Base-by-base conservation (phyloP, 1,284 basidiomycete species). In the Volvariella surrecta region DNA sequence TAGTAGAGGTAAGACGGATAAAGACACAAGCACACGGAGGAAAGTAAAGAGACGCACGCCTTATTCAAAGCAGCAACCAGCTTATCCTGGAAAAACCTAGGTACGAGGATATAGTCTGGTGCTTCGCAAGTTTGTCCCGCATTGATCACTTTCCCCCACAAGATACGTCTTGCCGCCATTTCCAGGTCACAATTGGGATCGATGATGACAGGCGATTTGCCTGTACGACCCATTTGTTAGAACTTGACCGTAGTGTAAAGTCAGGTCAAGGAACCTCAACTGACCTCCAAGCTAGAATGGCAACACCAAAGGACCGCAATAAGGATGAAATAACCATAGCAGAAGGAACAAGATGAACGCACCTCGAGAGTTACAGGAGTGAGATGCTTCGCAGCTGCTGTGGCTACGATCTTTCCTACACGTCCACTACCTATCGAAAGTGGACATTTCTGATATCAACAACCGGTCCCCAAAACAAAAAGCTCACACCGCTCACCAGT, bases 281-380 rank as follows among this genome's bases (percentile, higher is more conserved):
- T 18, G 43, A 56, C 62, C 64, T 49, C 66, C 66, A 13, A 68
- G 60, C n/a, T 31, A 31, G 9, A 31, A 31, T n/a, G n/a, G n/a
- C n/a, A n/a, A n/a, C n/a, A 31, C 9, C 30, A 31, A 15, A 15
- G 30, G 30, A 15, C 9, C 30, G 30, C 9, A 15, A 15, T 31
- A 9, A 31, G 30, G 9, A 15, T 31, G 30, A 15, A 15, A 15
- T 31, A n/a, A n/a, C n/a, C n/a, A n/a, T n/a, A 9, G 30, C 8
- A 42, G 35, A 18, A 9, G 9, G 17, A 37, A 9, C 45, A 50
- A 19, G 32, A 24, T 35, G 21, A 40, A 52, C 56, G 1, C 34
- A 79, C 79, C 68, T 88, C 92, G 37, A 93, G 75, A 4, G 89
- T 84, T 18, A 86, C 70, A 0, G 93, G 90, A 0, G 90, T 90